These are phyloP conservation scores for Golubevia pallescens DNA, from an alignment of 1,284 basidiomycete genomes.

Conservation along the genomic window DNA sequence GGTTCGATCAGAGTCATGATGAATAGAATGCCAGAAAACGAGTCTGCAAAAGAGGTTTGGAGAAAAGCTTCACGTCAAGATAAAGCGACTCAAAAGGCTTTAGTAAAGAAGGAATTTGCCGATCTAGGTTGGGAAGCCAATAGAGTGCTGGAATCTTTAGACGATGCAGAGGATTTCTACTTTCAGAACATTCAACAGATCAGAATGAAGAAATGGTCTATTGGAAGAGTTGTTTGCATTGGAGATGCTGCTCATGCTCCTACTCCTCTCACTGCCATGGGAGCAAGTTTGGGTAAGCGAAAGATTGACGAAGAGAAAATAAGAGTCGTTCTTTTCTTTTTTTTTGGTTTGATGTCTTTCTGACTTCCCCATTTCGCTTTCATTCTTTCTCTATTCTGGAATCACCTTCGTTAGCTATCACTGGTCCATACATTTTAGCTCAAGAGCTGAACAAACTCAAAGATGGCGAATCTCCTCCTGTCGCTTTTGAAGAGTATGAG, in stretches of 20 bases:
- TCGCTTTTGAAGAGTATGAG: conserved; percentile 25
- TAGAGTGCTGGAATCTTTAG: conserved; percentile 17
- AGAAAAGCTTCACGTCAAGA: conserved; percentile 10
- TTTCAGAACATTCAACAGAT: conserved; percentile 25
- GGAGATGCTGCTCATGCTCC: conserved; percentile 33
- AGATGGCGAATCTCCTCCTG: conserved; percentile 4
- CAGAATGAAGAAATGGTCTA: conserved; percentile 20
- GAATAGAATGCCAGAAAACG: conserved; percentile 10
- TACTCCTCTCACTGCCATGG: conserved; percentile 33
- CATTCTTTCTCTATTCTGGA: no score
- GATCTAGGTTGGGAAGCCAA: conserved; percentile 17
- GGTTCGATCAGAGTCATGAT: conserved; percentile 14
- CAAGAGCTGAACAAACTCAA: conserved; percentile 20
- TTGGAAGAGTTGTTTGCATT: conserved; percentile 22
- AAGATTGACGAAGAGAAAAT: no score
- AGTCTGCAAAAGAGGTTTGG: conserved; percentile 17
- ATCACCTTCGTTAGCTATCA: conserved; percentile 18
- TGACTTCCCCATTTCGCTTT: no score
- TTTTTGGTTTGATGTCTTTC: no score
- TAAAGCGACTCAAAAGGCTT: conserved; percentile 12
- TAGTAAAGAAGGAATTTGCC: conserved; percentile 11
- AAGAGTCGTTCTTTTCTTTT: no score
- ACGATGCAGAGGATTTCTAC: conserved; percentile 21
- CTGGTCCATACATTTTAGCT: conserved; percentile 25
- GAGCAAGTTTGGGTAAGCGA: no score